These are phyloP conservation scores for Pythium volutum DNA, from an alignment of 352 stramenopile species.

Conservation along the genomic window DNA sequence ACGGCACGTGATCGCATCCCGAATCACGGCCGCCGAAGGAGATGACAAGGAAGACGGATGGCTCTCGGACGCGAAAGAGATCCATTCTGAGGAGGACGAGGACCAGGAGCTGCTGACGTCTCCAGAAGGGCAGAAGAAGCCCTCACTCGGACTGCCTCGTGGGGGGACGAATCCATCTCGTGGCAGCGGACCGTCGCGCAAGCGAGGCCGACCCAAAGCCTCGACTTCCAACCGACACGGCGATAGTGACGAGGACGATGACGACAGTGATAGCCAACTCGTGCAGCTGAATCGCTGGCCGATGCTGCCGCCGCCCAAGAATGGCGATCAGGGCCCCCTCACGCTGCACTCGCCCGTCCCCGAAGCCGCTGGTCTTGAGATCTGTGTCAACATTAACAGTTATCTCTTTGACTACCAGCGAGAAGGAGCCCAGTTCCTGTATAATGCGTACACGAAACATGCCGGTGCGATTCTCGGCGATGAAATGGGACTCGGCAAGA, in stretches of 20 bases:
- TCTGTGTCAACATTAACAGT: constrained; percentile 70
- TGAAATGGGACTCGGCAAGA: constrained; percentile 97
- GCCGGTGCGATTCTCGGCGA: constrained; percentile 95
- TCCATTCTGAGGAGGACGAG: constrained; percentile 20
- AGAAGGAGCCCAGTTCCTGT: constrained; percentile 66
- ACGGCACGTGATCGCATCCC: constrained; percentile 41
- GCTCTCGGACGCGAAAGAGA: constrained; percentile 61
- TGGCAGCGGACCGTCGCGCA: background rate
- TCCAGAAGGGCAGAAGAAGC: background rate
- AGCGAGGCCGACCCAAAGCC: constrained; percentile 5
- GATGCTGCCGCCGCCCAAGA: constrained; percentile 41
- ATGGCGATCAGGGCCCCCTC: constrained; percentile 40
- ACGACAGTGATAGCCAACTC: constrained; percentile 22
- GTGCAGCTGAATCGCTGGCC: constrained; percentile 43
- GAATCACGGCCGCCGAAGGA: constrained; percentile 22
- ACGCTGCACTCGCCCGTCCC: constrained; percentile 25
- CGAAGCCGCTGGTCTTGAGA: constrained; percentile 26
- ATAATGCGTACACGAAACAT: constrained; percentile 41
- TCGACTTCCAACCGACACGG: background rate
- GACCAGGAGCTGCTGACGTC: background rate
- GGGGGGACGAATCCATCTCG: background rate
- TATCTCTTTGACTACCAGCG: constrained; percentile 78
- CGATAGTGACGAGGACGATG: constrained; percentile 25
- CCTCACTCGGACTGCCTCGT: background rate
- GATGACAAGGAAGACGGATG: constrained; percentile 35